Percentiles rank a stretch among this genome's conserved stretches.
Evolutionary conservation across 2,329 filamentous ascomycete genomes (phyloP).

Genomic region (Verticillium nonalfalfae): DNA sequence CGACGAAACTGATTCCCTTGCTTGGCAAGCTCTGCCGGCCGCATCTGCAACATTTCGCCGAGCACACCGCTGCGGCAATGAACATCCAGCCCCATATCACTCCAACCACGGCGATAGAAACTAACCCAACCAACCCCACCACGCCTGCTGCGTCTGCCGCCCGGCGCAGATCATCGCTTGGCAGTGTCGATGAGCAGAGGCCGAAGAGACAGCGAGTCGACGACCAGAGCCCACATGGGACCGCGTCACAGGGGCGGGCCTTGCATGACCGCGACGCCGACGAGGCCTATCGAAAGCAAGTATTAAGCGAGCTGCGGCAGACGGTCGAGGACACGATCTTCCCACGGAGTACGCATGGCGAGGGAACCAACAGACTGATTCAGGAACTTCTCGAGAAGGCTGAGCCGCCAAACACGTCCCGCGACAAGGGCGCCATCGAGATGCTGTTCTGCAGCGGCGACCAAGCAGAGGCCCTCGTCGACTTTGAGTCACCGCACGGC

Average conservation of each 20-base stretch:
- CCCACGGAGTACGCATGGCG: neutral
- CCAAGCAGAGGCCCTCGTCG: conserved; percentile 8
- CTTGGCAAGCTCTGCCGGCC: conserved; percentile 2
- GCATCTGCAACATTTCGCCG: conserved; percentile 3
- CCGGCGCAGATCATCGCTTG: neutral
- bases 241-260: neutral
- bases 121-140: too few relatives aligned
- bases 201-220: conserved; percentile 1
- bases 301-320: neutral
- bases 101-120: neutral
- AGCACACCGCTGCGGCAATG: neutral
- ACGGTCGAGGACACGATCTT: neutral
- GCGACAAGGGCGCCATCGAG: conserved; percentile 1
- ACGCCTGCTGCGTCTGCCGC: neutral
- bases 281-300: conserved; percentile 1
- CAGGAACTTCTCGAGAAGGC: conserved; percentile 2
- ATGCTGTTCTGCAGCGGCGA: conserved; percentile 8
- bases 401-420: conserved; percentile 4
- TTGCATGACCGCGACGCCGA: neutral
- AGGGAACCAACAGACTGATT: conserved; percentile 2
- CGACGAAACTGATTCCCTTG: neutral
- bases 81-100: neutral
- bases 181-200: neutral
- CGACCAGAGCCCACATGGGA: neutral
- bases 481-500: conserved; percentile 6